Evolutionary conservation across 257 asterid genomes (phyloP), one percentile per base, ranked within the genome.

Genomic region (Solanum acaule): DNA sequence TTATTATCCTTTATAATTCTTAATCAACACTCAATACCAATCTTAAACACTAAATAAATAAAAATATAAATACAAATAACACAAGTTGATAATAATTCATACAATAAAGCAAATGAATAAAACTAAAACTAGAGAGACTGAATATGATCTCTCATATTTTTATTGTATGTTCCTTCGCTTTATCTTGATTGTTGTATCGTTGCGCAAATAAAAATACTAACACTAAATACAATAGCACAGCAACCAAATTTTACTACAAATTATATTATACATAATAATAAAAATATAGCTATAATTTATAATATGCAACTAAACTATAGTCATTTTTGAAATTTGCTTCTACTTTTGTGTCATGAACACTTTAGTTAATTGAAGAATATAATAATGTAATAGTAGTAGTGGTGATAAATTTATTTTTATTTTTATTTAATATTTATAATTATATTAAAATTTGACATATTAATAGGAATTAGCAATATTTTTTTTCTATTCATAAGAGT

Each of bases 1-100:
- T 10, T 63, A 23, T 23, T 23, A 5, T 0, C 2, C 11, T 9
- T 63, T 63, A 0, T 63, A 63, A 63, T 63, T 0, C 1, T 63
- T 63, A 4, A 2, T 63, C 3, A 2, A 63, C 0, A 3, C 1
- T n/a, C 33, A 63, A 63, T 10, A n/a, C 0, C 3, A 2, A 63
- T 63, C 4, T 59, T 20, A 59, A 4, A n/a, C 0, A 63, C 1
- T 11, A 3, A 4, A 23, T 10, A 10, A 63, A n/a, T 23, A 20
- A 59, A 23, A 18, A 52, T 52, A 52, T 63, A 2, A 63, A 4
- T 63, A 63, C 4, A 56, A 56, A 56, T 56, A 56, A 56, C 23
- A 20, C 65, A 20, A 56, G 65, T 18, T 56, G 4, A 56, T 16
- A 20, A 56, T 20, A 6, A 56, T 56, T 56, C n/a, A 56, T 20